phyloP scores from a whole-genome alignment of 306 rosid species.

The Trifolium fragiferum region DNA sequence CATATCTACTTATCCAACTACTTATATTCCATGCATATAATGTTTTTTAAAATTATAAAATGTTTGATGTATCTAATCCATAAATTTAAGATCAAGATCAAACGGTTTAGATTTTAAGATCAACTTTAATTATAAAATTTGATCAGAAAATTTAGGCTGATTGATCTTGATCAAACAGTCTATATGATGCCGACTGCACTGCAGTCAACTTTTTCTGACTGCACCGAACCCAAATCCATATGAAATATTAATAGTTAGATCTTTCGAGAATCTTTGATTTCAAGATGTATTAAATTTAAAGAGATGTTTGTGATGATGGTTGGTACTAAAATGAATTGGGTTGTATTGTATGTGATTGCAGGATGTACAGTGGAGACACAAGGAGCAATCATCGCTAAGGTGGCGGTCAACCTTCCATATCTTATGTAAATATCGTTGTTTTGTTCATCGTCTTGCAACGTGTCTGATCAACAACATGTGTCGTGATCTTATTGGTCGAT shows the following conservation, averaged over 20 bases:
- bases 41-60: too few relatives aligned
- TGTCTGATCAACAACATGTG: neutral
- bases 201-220: too few relatives aligned
- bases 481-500: neutral
- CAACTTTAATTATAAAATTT: too few relatives aligned
- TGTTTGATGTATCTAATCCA: too few relatives aligned
- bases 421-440: conserved; percentile 37
- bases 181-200: too few relatives aligned
- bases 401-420: neutral
- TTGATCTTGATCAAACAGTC: too few relatives aligned
- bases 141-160: too few relatives aligned
- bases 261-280: neutral
- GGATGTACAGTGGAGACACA: conserved; percentile 86
- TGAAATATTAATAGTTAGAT: conserved; percentile 6
- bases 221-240: too few relatives aligned
- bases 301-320: neutral
- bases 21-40: too few relatives aligned
- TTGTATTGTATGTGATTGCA: conserved; percentile 46
- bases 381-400: conserved; percentile 78
- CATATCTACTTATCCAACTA: too few relatives aligned
- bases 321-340: conserved; percentile 7
- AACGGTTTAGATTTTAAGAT: too few relatives aligned
- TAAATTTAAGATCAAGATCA: too few relatives aligned
- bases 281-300: neutral
- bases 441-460: conserved; percentile 17